phyloP scores from a whole-genome alignment of 257 asterid genomes.

The Scutellaria baicalensis region DNA sequence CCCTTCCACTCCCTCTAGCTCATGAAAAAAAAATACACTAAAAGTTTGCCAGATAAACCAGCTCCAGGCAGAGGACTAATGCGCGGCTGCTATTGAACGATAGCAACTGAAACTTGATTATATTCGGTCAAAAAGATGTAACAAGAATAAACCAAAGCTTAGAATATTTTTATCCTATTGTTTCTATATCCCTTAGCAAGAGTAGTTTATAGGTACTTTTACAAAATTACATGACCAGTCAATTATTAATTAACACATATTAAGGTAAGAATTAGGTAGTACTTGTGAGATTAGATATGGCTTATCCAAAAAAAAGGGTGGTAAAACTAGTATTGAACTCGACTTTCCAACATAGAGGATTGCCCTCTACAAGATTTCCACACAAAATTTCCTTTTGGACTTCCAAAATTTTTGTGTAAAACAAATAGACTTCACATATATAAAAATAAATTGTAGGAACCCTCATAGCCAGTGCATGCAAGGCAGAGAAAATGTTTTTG shows the following conservation, averaged over 20 bases:
- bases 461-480: background rate
- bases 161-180: background rate
- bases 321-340: conserved; percentile 4
- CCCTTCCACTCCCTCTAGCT: no score
- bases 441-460: background rate
- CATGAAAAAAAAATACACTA: no score
- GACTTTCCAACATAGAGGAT: background rate
- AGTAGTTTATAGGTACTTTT: background rate
- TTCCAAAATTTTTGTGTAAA: background rate
- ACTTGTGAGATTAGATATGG: background rate
- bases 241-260: background rate
- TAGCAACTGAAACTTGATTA: background rate
- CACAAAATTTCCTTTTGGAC: background rate
- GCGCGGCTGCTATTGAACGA: background rate
- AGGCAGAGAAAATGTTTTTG: background rate
- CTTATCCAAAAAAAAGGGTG: background rate
- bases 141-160: background rate
- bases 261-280: background rate
- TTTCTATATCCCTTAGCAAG: conserved; percentile 1
- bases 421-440: background rate
- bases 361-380: background rate
- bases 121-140: background rate
- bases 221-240: background rate
- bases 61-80: background rate
- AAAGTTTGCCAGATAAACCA: background rate